Base-by-base conservation (phyloP, 2,329 filamentous ascomycete genomes). In the Ceratocystiopsis minuta region DNA sequence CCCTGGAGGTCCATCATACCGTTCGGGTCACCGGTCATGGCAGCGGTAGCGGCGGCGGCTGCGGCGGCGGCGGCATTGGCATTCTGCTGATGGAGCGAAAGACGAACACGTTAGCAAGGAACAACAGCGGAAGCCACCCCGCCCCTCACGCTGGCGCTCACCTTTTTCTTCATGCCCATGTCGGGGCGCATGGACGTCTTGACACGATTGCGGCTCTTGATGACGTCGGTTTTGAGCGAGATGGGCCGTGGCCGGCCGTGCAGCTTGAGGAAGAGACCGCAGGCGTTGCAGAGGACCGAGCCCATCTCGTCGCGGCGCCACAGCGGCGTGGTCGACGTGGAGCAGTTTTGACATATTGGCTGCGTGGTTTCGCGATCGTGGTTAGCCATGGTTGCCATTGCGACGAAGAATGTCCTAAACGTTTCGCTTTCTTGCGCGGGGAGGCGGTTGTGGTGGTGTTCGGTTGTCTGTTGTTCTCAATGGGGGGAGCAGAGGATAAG, bases 221-320 rank as follows among this genome's bases (percentile, higher is more conserved):
- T 98, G 51, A 96, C 88, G 67, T 98, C 90, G 39, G 90, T 96
- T 70, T 98, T 98, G 53, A 98, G 72, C 53, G 84, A 93, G 59
- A 94, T 95, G 51, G 90, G 90, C 43, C 90, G 79, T 46, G 90
- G 77, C 20, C 87, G 81, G 49, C 87, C 87, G 59, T 98, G 90
- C 51, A 98, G 72, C 70, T 98, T 98, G 54, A 96, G 72, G 62
- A 96, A 98, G 44, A 98, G 72, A 46, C 90, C 90, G 62, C 90
- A 98, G 55, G 90, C 90, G 64, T 98, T 98, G 76, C 90, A 98
- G 41, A 98, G 80, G 34, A 98, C 88, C 1, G 86, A 81, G 51
- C 90, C 90, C 54, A 80, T 76, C 66, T 98, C 90, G 69, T 98
- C 90, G 65, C 90, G 80, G 54, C 90, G 83, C 90, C 90, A 98